phyloP scores from a whole-genome alignment of 305 asterid species.

The Salvia sclarea region DNA sequence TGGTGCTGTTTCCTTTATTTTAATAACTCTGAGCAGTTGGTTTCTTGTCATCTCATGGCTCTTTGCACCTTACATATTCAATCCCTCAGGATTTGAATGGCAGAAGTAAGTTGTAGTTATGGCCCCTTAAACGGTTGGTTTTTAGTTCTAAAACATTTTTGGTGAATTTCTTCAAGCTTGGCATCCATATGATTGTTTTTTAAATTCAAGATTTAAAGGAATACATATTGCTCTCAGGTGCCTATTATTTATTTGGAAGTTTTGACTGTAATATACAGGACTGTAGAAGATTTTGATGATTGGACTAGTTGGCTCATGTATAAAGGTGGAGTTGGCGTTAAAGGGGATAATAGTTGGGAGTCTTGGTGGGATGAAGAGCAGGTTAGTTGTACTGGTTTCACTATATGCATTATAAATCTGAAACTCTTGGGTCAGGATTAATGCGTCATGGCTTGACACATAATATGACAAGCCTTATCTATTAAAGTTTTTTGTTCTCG shows the following conservation, averaged over 20 bases:
- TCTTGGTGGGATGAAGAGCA: slow-evolving; percentile 99
- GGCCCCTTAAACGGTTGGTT: neutral
- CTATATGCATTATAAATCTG: neutral
- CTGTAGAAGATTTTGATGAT: slow-evolving; percentile 99
- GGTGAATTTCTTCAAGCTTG: slow-evolving; percentile 25
- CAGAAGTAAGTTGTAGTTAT: slow-evolving; percentile 71
- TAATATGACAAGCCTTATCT: neutral
- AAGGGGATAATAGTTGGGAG: slow-evolving; percentile 98
- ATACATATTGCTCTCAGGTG: slow-evolving; percentile 16
- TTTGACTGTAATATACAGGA: slow-evolving; percentile 50
- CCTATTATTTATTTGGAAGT: slow-evolving; percentile 10
- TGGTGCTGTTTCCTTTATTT: slow-evolving; percentile 70
- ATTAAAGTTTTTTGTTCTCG: neutral
- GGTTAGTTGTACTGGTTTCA: slow-evolving; percentile 46
- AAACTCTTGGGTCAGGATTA: slow-evolving; percentile 3
- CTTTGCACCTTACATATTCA: slow-evolving; percentile 95
- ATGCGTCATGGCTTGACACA: neutral
- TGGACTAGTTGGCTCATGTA: slow-evolving; percentile 99
- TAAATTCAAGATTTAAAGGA: slow-evolving; percentile 5
- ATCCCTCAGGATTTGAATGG: slow-evolving; percentile 99
- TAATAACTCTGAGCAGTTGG: slow-evolving; percentile 93
- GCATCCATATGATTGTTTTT: slow-evolving; percentile 5
- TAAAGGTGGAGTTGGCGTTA: slow-evolving; percentile 98
- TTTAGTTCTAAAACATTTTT: slow-evolving; percentile 3
- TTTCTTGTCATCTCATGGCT: slow-evolving; percentile 98